Base-by-base conservation (phyloP, 768 basidiomycete species). In the Coprinopsis strossmayeri region DNA sequence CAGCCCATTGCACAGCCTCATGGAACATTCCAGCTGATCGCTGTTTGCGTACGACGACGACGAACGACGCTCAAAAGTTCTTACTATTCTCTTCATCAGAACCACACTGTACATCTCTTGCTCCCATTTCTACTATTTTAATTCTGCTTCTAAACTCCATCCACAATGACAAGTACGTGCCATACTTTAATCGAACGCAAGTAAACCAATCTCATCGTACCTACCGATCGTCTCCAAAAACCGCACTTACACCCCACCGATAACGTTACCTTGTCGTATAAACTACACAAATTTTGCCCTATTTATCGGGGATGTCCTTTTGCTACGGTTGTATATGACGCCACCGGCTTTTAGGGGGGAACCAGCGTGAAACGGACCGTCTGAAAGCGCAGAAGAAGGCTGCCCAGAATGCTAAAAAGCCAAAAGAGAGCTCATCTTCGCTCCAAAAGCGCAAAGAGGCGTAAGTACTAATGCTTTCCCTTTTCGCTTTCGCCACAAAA, bases 321-420 rank as follows among this genome's bases (percentile, higher is more conserved):
- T 42, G 37, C 10, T 9, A 5, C 13, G 9, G 40, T 12, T 42
- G 21, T 24, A 11, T 4, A 42, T 17, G 40, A 42, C 17, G 18
- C 5, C 24, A 37, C 40, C 50, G 13, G 18, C 53, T 54, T 57
- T 28, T 57, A 90, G 88, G 88, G 59, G 88, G 88, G 57, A 88
- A 91, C 61, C 87, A 90, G 64, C 78, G 88, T 45, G 88, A 91
- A 5, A 73, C 68, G 64, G 88, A 84, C 64, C 85, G 88, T 55
- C 65, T 68, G 18, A 82, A 79, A 61, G 81, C 84, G 12, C 79
- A 81, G 69, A 91, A 91, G 71, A 89, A 87, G 66, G 64, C 69
- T 12, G 74, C 74, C 1, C 66, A 69, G 5, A 47, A 54, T 12
- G 66, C 65, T 45, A 84, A 82, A 65, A 86, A 86, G 66, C 63